Conservation (phyloP, 345 rosid species). For the Erucastrum elatum region DNA sequence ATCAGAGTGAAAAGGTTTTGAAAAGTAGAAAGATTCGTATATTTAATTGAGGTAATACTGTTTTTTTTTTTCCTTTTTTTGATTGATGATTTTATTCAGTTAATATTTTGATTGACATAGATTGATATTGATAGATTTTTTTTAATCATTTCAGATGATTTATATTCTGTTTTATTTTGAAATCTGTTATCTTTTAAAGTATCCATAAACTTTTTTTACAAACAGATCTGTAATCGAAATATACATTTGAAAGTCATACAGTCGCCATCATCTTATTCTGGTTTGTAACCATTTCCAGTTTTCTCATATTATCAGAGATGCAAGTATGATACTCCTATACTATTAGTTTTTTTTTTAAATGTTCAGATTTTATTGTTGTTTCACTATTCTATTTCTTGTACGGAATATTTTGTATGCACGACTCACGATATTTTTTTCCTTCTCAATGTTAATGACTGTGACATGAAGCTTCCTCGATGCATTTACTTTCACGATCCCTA, state of each 20-base stretch:
- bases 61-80: neutral
- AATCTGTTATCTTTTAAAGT: neutral
- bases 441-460: conserved; percentile 17
- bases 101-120: conserved; percentile 22
- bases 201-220: neutral
- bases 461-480: conserved; percentile 42
- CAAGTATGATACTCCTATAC: neutral
- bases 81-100: conserved; percentile 24
- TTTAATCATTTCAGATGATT: conserved; percentile 14
- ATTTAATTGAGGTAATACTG: conserved; percentile 24
- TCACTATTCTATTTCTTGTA: conserved; percentile 20
- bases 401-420: conserved; percentile 19
- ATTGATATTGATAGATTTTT: conserved; percentile 32
- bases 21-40: conserved; percentile 10
- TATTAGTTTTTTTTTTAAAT: neutral
- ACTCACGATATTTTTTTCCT: conserved; percentile 20
- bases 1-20: conserved; percentile 5
- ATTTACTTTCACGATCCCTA: conserved; percentile 41
- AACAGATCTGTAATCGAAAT: conserved; percentile 26
- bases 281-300: conserved; percentile 13
- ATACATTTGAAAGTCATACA: neutral
- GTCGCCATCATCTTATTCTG: conserved; percentile 4
- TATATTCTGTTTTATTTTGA: conserved; percentile 8
- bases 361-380: neutral
- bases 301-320: neutral